Evolutionary conservation across 139 green algal species (phyloP), one percentile per base, ranked within the genome.

Genomic region (Nannochloris sp.): DNA sequence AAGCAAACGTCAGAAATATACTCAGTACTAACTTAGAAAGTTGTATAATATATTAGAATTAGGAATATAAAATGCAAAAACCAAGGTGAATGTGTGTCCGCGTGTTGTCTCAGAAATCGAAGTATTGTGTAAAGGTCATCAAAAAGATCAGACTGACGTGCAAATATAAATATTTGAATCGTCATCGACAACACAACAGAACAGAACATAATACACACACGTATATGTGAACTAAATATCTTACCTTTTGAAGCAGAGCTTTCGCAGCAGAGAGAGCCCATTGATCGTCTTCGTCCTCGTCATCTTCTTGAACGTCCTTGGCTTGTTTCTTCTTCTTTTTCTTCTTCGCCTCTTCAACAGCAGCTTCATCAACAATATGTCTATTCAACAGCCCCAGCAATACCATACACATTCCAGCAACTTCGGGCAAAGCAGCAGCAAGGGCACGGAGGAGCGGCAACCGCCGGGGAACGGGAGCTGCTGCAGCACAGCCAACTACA

Each of bases 401-500:
- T 15, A 87, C 65, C 0, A 72, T 58, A 32, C 62, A 51, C 42
- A 89, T 74, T 56, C 89, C 65, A 5, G 54, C 45, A 31, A 86
- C 66, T 63, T 75, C 8, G 0, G 70, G 64, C 65, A 90, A 67
- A 1, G 77, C 72, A 0, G 27, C 61, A 3, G 81, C 55, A 29
- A 77, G 44, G 2, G 63, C 70, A 0, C 15, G 24, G n/a, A 77
- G 15, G 23, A 77, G 29, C 9, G 39, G 10, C 19, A 68, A 36
- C 23, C 61, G 67, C 14, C 39, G 31, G 37, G 45, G 27, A 44
- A 37, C 39, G 10, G 57, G 34, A 23, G 57, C 19, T 27, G 37
- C 27, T 31, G 60, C n/a, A 31, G 45, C 44, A 0, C 64, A 58
- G n/a, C 35, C 48, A 24, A 68, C 58, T 53, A 70, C 66, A 14